A percentile compares a stretch with the other conserved stretches of the same genome.
phyloP scores from a whole-genome alignment of 2,329 filamentous ascomycete genomes.

The Cytospora chrysosperma region DNA sequence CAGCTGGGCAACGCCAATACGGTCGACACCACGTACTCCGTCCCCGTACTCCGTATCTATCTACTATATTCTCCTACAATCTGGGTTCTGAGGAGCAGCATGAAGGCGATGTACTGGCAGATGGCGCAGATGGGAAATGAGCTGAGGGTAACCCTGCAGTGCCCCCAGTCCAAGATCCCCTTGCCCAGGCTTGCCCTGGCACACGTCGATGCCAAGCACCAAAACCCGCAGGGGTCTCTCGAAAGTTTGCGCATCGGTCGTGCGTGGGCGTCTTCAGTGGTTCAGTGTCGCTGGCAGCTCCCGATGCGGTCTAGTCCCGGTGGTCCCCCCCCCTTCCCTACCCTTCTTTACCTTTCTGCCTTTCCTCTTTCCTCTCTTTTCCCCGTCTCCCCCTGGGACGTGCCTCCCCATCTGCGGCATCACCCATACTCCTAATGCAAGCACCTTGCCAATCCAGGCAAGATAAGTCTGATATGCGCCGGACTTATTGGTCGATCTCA shows the following conservation, averaged over 20 bases:
- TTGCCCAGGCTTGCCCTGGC: slow-evolving; percentile 2
- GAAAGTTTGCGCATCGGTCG: neutral
- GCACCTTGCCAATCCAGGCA: slow-evolving; percentile 10
- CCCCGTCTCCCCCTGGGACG: neutral
- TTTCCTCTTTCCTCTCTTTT: neutral
- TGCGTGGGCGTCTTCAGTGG: neutral
- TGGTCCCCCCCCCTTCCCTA: neutral
- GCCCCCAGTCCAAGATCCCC: neutral
- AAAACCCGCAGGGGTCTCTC: neutral
- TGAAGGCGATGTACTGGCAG: neutral
- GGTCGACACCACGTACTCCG: too few relatives aligned
- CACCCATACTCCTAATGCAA: slow-evolving; percentile 6
- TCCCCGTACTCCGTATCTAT: neutral
- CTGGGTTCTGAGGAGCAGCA: neutral
- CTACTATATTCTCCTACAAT: neutral
- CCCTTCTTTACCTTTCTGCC: too few relatives aligned
- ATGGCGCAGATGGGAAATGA: slow-evolving; percentile 16
- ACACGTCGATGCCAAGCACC: neutral
- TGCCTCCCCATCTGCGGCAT: neutral
- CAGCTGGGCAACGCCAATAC: neutral
- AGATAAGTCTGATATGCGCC: slow-evolving; percentile 2
- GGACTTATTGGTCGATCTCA: slow-evolving; percentile 13
- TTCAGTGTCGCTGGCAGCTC: neutral
- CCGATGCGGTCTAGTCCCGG: neutral
- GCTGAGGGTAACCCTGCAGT: neutral